phyloP scores from a whole-genome alignment of 2,329 filamentous ascomycete species.

The Monilinia laxa region DNA sequence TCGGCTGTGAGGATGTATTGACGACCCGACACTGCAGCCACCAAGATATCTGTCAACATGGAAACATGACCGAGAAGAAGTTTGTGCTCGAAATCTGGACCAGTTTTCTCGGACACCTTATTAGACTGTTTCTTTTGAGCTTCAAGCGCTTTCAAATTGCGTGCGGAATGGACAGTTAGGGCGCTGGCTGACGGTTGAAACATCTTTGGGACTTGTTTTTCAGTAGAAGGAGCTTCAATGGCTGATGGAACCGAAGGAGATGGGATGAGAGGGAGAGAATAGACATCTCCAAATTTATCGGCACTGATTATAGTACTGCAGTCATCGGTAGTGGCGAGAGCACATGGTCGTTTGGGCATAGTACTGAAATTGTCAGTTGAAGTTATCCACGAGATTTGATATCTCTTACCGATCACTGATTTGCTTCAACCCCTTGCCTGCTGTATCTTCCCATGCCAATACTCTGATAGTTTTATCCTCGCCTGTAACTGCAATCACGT shows the following conservation, averaged over 20 bases:
- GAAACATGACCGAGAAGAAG: slow-evolving; percentile 91
- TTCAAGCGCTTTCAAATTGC: slow-evolving; percentile 60
- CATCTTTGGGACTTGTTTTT: slow-evolving; percentile 35
- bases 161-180: slow-evolving; percentile 62
- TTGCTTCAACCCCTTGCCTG: slow-evolving; percentile 51
- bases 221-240: slow-evolving; percentile 27
- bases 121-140: slow-evolving; percentile 54
- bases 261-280: slow-evolving; percentile 71
- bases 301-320: slow-evolving; percentile 73
- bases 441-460: slow-evolving; percentile 65
- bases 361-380: slow-evolving; percentile 43
- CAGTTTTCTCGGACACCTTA: slow-evolving; percentile 35
- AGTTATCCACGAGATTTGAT: slow-evolving; percentile 6
- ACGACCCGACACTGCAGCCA: slow-evolving; percentile 53
- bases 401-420: slow-evolving; percentile 66
- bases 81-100: slow-evolving; percentile 66
- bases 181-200: slow-evolving; percentile 55
- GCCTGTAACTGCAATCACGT: slow-evolving; percentile 77
- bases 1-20: slow-evolving; percentile 66
- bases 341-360: slow-evolving; percentile 89
- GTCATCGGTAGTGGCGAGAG: slow-evolving; percentile 68
- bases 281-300: slow-evolving; percentile 98
- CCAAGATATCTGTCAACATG: slow-evolving; percentile 76
- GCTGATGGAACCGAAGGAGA: slow-evolving; percentile 24
- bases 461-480: slow-evolving; percentile 91